Evolutionary conservation across 2,329 filamentous ascomycete genomes (phyloP).

Genomic region (Colletotrichum gigasporum): DNA sequence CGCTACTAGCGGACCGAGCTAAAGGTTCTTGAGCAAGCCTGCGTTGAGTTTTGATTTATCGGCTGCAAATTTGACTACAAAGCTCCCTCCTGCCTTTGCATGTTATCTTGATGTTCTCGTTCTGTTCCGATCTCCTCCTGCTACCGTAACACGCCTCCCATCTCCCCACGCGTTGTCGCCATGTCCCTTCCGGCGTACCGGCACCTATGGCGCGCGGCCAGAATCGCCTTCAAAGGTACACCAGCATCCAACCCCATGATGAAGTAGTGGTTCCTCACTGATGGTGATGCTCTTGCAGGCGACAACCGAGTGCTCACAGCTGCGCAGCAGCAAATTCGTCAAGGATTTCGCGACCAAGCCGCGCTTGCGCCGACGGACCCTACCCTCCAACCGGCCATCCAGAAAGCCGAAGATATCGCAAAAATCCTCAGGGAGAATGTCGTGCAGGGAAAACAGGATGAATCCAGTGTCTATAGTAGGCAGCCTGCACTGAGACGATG

Average conservation of each 20-base stretch:
- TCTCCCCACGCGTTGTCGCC: too few relatives aligned
- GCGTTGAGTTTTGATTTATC: too few relatives aligned
- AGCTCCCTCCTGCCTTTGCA: too few relatives aligned
- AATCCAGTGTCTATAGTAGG: constrained; percentile 69
- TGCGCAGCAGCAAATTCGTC: constrained; percentile 77
- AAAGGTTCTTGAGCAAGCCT: too few relatives aligned
- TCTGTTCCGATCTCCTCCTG: too few relatives aligned
- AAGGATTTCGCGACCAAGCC: constrained; percentile 76
- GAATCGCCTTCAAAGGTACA: constrained; percentile 84
- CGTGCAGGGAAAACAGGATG: constrained; percentile 77
- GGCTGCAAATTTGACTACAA: too few relatives aligned
- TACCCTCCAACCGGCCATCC: constrained; percentile 71
- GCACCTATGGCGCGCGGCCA: constrained; percentile 80
- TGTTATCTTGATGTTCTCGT: too few relatives aligned
- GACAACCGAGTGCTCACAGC: constrained; percentile 75
- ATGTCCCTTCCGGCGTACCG: constrained; percentile 84
- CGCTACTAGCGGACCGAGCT: too few relatives aligned
- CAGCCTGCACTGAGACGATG: constrained; percentile 31
- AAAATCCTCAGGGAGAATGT: constrained; percentile 83
- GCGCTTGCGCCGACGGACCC: constrained; percentile 65
- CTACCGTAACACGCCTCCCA: too few relatives aligned
- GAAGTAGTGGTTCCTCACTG: not conserved
- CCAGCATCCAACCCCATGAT: not conserved
- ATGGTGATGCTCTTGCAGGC: constrained; percentile 57
- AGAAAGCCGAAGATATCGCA: constrained; percentile 85